Conservation (phyloP, 345 rosid species). For the Erodium maritimum region DNA sequence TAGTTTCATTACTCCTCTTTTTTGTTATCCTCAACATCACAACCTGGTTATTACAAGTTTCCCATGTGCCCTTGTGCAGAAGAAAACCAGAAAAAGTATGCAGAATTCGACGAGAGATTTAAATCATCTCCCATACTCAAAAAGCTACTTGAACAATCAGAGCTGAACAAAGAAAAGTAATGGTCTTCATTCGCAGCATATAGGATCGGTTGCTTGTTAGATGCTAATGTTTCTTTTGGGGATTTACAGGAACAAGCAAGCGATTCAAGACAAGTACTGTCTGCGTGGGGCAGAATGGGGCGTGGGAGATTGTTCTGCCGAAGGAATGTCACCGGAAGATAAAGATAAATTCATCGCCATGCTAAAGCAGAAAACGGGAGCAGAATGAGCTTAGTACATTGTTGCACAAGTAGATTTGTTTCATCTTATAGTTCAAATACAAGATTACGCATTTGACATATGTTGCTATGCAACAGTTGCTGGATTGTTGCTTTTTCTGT, state of each 20-base stretch:
- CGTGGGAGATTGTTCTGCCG: conserved; percentile 84
- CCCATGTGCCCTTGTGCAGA: conserved; percentile 31
- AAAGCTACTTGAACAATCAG: conserved; percentile 66
- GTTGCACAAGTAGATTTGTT: too few relatives aligned
- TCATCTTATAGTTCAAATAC: too few relatives aligned
- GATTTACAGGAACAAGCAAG: conserved; percentile 45
- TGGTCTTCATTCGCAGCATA: background rate
- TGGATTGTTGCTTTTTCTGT: too few relatives aligned
- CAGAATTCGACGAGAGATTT: conserved; percentile 68
- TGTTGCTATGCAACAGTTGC: background rate
- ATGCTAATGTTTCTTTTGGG: background rate
- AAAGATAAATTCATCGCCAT: conserved; percentile 66
- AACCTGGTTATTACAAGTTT: background rate
- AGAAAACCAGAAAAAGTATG: conserved; percentile 86
- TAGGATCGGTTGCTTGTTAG: too few relatives aligned
- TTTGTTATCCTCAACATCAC: background rate
- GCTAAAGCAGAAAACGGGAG: conserved; percentile 60
- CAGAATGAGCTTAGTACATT: conserved; percentile 12
- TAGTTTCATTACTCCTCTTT: background rate
- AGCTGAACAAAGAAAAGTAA: conserved; percentile 74
- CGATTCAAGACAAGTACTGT: conserved; percentile 69
- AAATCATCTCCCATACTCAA: conserved; percentile 72
- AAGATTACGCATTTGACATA: too few relatives aligned
- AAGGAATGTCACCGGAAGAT: conserved; percentile 65
- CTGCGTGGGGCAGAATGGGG: conserved; percentile 94